Conservation (phyloP, 2,329 filamentous ascomycete species). For the Alternaria angustiovoidea region DNA sequence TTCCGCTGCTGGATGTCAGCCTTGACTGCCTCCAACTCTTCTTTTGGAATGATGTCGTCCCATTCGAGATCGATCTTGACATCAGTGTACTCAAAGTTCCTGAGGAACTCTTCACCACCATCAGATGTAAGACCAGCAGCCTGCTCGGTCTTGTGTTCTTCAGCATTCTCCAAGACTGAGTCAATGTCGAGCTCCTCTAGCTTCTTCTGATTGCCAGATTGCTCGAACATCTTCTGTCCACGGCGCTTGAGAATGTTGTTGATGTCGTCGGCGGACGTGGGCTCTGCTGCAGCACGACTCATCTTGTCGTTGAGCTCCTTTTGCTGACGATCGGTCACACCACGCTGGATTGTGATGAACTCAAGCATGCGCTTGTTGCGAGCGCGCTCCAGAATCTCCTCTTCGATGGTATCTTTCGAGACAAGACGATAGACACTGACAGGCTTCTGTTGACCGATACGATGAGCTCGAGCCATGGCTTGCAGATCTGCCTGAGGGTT, state of each 20-base stretch:
- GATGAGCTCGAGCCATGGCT: constrained; percentile 97
- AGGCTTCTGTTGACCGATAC: constrained; percentile 94
- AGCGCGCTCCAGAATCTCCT: constrained; percentile 94
- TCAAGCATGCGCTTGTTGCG: constrained; percentile 97
- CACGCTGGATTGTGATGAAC: constrained; percentile 95
- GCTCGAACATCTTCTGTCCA: constrained; percentile 99
- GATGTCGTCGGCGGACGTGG: constrained; percentile 91
- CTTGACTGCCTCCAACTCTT: constrained; percentile 88
- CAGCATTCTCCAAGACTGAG: constrained; percentile 93
- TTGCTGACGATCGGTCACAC: constrained; percentile 91
- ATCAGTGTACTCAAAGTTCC: constrained; percentile 89
- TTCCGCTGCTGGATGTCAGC: constrained; percentile 85
- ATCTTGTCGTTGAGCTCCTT: constrained; percentile 78
- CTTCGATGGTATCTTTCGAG: constrained; percentile 97
- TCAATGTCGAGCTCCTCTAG: constrained; percentile 98
- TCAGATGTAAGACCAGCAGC: constrained; percentile 93
- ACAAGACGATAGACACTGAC: constrained; percentile 97
- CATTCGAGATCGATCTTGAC: constrained; percentile 96
- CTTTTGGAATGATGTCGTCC: constrained; percentile 98
- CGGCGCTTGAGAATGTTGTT: constrained; percentile 95
- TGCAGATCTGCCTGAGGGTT: constrained; percentile 98
- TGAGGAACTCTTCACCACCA: constrained; percentile 95
- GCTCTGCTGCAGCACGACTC: constrained; percentile 73
- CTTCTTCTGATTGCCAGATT: constrained; percentile 94
- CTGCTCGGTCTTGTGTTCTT: constrained; percentile 95